Evolutionary conservation across 257 asterid species (phyloP), one percentile per base, ranked within the genome.

Genomic region (Ilex asprella): DNA sequence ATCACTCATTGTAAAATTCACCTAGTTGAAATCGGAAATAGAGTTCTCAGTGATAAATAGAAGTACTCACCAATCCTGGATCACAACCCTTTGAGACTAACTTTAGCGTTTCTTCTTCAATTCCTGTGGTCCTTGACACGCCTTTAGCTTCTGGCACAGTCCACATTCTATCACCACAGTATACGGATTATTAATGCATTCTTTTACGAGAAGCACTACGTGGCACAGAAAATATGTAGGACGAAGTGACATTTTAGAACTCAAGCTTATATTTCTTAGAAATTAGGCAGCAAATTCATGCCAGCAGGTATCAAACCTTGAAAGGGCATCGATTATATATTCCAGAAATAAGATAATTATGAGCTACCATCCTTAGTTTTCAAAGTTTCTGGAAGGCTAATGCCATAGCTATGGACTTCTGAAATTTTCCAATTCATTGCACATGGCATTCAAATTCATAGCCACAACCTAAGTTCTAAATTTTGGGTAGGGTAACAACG

Each of bases 131-230:
- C 62, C 81, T 69, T 12, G 93, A 67, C 30, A 72, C 69, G 62
- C 73, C 87, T 69, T 76, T 79, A 64, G 82, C 89, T 74, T 88
- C 98, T 30, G 98, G 96, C 39, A 86, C 85, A 60, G 78, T 55
- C 98, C 96, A 91, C 94, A 88, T 86, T 82, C 98, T 91, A 76
- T 55, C 69, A 72, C 49, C 62, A 67, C 30, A 44, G 49, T 39
- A 61, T 54, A 46, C 16, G 62, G 61, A 71, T 52, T 59, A 74
- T 54, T 44, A 69, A 62, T 35, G 54, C 16, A 30, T 31, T 39
- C 52, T 57, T 8, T 54, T 35, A 35, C 41, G 12, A 59, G 27
- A 75, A 63, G 46, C 39, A 39, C 11, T 52, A 62, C 13, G 32
- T 13, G 27, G 64, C 53, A 16, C 55, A 64, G 30, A 4, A 2